A percentile compares a stretch with the other conserved stretches of the same genome.
Evolutionary conservation across 163 green algal genomes (phyloP).

Genomic region (Scenedesmus sp.): DNA sequence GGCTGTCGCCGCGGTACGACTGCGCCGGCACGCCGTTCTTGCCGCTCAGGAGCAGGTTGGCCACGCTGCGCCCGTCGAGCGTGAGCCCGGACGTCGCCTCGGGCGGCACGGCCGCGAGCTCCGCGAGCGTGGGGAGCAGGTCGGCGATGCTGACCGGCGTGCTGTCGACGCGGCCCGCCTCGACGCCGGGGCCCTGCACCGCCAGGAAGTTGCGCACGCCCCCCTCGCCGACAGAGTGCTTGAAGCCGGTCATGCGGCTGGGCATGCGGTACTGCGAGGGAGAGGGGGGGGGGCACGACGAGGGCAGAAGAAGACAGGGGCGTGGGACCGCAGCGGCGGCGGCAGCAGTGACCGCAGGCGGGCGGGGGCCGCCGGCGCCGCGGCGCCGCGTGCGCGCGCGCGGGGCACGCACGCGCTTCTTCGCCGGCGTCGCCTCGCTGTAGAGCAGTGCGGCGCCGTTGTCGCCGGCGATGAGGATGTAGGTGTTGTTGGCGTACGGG

Average conservation of each 20-base stretch:
- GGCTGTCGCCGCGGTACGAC: not conserved
- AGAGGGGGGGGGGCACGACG: too few relatives aligned
- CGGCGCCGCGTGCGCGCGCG: too few relatives aligned
- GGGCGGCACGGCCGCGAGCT: not conserved
- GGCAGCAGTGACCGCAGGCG: not conserved
- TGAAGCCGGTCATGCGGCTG: conserved; percentile 13
- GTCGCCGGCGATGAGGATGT: too few relatives aligned
- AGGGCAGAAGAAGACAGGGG: too few relatives aligned
- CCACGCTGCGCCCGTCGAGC: conserved; percentile 20
- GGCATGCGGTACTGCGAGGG: conserved; percentile 33
- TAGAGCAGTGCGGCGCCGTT: conserved; percentile 12
- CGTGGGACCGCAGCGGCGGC: too few relatives aligned
- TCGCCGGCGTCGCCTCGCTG: not conserved
- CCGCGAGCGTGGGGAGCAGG: conserved; percentile 2
- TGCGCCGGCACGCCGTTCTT: not conserved
- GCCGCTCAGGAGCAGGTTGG: not conserved
- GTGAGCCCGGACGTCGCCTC: too few relatives aligned
- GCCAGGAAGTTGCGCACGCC: conserved; percentile 28
- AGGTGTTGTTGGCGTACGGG: too few relatives aligned
- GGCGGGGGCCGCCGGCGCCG: too few relatives aligned
- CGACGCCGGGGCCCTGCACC: conserved; percentile 25
- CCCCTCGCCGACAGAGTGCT: conserved; percentile 1
- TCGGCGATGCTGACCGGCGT: not conserved
- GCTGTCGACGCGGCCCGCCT: not conserved
- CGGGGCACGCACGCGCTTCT: too few relatives aligned